These are phyloP conservation scores for Exophiala phaeomuriformis DNA, from an alignment of 2,329 filamentous ascomycete genomes.

Conservation along the genomic window DNA sequence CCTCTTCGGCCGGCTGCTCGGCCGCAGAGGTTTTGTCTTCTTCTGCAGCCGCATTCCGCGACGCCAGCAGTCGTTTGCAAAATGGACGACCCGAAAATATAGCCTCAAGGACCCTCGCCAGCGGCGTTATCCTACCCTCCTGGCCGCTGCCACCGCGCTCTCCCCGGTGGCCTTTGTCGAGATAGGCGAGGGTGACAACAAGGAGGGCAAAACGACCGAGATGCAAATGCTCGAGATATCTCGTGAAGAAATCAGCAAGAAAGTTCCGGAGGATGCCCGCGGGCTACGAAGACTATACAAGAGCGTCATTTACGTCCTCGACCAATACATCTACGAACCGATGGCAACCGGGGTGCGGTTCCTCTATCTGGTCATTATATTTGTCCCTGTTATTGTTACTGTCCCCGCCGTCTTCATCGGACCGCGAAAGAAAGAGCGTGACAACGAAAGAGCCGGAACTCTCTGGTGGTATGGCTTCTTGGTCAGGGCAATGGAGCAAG, in stretches of 20 bases:
- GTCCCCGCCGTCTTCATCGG: conserved; percentile 80
- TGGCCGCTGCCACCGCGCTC: conserved; percentile 43
- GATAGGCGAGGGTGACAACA: conserved; percentile 46
- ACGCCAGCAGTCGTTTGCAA: conserved; percentile 22
- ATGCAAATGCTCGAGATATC: conserved; percentile 81
- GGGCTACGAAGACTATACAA: conserved; percentile 54
- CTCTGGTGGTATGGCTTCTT: conserved; percentile 93
- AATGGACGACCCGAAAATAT: conserved; percentile 23
- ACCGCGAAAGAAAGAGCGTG: conserved; percentile 51
- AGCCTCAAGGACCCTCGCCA: conserved; percentile 27
- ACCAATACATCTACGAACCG: conserved; percentile 60
- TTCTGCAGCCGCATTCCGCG: conserved; percentile 28
- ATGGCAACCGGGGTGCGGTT: conserved; percentile 82
- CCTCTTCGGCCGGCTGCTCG: conserved; percentile 45
- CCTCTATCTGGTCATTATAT: conserved; percentile 76
- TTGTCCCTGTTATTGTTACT: conserved; percentile 77
- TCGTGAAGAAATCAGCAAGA: conserved; percentile 65
- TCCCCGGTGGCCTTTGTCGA: conserved; percentile 54
- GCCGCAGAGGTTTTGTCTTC: conserved; percentile 33
- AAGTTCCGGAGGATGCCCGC: conserved; percentile 54
- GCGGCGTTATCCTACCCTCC: conserved; percentile 27
- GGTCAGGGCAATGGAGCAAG: conserved; percentile 81
- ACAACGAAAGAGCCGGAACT: conserved; percentile 72
- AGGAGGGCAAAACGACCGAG: conserved; percentile 62
- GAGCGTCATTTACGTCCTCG: conserved; percentile 58